Conservation (phyloP, 345 rosid genomes). For the Nasturtium officinale region DNA sequence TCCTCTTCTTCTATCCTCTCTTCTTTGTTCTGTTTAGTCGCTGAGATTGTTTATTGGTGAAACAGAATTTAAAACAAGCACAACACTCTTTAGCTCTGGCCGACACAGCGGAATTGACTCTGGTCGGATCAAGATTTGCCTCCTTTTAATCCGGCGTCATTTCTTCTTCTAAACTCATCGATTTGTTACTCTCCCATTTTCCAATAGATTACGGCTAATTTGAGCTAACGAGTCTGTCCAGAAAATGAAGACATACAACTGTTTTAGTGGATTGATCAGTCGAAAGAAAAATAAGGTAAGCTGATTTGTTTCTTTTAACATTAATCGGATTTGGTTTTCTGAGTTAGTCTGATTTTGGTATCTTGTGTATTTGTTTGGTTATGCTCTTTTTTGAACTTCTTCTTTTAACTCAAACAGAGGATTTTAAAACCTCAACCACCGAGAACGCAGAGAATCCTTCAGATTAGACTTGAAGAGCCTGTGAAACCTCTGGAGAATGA, state of each 20-base stretch:
- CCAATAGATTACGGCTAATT: conserved; percentile 83
- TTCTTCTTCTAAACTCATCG: conserved; percentile 23
- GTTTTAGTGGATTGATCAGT: conserved; percentile 45
- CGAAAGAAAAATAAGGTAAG: conserved; percentile 58
- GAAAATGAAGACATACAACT: conserved; percentile 55
- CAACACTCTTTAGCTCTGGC: conserved; percentile 79
- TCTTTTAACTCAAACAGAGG: conserved; percentile 41
- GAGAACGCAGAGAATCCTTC: conserved; percentile 47
- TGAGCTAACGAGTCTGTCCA: background rate
- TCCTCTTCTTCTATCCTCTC: conserved; percentile 7
- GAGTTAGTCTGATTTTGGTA: background rate
- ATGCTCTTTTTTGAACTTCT: background rate
- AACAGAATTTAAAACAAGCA: conserved; percentile 22
- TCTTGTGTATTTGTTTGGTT: background rate
- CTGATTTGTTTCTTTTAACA: background rate
- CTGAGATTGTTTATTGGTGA: conserved; percentile 40
- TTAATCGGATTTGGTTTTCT: background rate
- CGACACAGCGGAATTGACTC: conserved; percentile 49
- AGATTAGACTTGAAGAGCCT: conserved; percentile 55
- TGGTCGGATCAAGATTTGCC: conserved; percentile 49
- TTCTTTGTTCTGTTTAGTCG: background rate
- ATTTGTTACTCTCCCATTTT: conserved; percentile 55
- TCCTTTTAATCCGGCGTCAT: conserved; percentile 49
- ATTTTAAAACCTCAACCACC: conserved; percentile 36
- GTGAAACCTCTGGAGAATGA: conserved; percentile 56